Percentiles rank a stretch among this genome's conserved stretches.
phyloP scores from a whole-genome alignment of 2,329 filamentous ascomycete genomes.

The Microdochium paspali region DNA sequence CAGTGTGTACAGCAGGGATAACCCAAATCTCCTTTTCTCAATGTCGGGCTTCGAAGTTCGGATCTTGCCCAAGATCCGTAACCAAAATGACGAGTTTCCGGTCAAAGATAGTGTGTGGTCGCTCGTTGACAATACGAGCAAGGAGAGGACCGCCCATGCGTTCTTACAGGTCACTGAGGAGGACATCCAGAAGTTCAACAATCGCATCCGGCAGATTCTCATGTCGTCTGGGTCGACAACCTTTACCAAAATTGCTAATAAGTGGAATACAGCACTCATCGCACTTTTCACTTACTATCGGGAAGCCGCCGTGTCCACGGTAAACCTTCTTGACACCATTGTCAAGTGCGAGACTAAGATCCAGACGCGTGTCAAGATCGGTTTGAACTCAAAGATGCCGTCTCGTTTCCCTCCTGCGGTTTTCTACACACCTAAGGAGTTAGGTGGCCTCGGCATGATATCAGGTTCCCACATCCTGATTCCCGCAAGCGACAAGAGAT shows the following conservation, averaged over 20 bases:
- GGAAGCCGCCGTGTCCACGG: constrained; percentile 92
- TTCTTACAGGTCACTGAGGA: constrained; percentile 98
- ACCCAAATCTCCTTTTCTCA: constrained; percentile 91
- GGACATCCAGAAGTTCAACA: constrained; percentile 98
- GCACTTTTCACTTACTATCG: constrained; percentile 98
- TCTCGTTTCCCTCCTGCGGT: constrained; percentile 96
- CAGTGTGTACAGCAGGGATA: constrained; percentile 96
- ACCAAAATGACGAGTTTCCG: constrained; percentile 91
- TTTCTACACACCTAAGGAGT: constrained; percentile 96
- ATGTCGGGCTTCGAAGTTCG: constrained; percentile 98
- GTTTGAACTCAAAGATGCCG: constrained; percentile 98
- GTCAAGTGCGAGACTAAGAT: constrained; percentile 99
- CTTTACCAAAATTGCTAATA: constrained; percentile 99
- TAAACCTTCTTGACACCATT: constrained; percentile 89
- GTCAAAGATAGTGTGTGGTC: constrained; percentile 99
- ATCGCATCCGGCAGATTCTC: constrained; percentile 93
- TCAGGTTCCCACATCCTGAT: constrained; percentile 97
- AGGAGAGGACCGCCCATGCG: constrained; percentile 93
- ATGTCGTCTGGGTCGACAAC: constrained; percentile 99
- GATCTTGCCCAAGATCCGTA: constrained; percentile 89
- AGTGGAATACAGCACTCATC: constrained; percentile 98
- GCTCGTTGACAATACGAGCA: constrained; percentile 88
- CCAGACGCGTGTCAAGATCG: constrained; percentile 97
- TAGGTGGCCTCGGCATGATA: constrained; percentile 97
- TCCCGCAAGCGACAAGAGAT: constrained; percentile 93